These are phyloP conservation scores for Mesotaenium endlicherianum DNA, from an alignment of 139 green algal species.

Conservation along the genomic window DNA sequence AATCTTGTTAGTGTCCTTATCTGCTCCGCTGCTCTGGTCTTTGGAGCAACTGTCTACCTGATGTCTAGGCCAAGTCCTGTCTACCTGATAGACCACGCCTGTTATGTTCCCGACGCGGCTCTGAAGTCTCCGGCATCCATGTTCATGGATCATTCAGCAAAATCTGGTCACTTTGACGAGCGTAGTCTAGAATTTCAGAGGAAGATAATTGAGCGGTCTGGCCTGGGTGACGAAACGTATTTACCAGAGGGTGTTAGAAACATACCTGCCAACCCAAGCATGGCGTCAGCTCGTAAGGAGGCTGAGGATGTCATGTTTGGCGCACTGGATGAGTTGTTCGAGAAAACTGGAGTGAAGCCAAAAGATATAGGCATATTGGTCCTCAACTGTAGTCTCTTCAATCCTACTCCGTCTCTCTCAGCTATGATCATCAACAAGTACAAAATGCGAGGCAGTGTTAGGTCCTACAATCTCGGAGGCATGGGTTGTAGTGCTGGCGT, in stretches of 20 bases:
- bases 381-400: constrained; percentile 97
- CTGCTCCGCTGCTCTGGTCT: constrained; percentile 29
- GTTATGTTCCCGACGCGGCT: constrained; percentile 32
- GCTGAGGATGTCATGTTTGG: constrained; percentile 80
- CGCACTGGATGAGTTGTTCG: constrained; percentile 50
- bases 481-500: constrained; percentile 93
- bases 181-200: constrained; percentile 85
- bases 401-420: constrained; percentile 87
- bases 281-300: constrained; percentile 80
- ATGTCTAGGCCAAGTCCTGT: constrained; percentile 64
- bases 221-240: constrained; percentile 89
- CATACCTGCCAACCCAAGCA: constrained; percentile 57
- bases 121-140: constrained; percentile 4
- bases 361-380: constrained; percentile 87
- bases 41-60: constrained; percentile 35
- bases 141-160: constrained; percentile 16
- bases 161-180: constrained; percentile 47
- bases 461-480: constrained; percentile 92
- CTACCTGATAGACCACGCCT: constrained; percentile 87
- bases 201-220: constrained; percentile 81
- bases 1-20: constrained; percentile 71
- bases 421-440: constrained; percentile 97
- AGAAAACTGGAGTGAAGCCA: constrained; percentile 62
- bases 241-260: constrained; percentile 70
- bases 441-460: constrained; percentile 85